Conservation (phyloP, 2,329 filamentous ascomycete genomes). For the Pseudonectria foliicola region DNA sequence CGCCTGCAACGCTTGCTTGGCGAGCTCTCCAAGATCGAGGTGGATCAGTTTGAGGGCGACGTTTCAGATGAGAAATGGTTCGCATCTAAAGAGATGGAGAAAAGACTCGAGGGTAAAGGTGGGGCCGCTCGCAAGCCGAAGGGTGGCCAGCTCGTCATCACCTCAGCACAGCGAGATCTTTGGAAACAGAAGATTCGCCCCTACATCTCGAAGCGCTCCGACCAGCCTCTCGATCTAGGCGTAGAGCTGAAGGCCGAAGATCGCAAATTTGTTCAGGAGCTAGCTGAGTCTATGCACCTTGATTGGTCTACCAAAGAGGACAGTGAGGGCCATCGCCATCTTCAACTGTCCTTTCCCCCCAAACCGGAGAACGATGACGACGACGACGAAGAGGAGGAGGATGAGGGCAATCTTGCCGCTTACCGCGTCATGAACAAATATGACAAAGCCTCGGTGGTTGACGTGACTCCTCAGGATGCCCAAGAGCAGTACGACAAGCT, state of each 20-base stretch:
- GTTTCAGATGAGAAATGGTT: slow-evolving; percentile 87
- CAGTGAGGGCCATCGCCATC: slow-evolving; percentile 46
- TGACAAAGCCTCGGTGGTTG: slow-evolving; percentile 80
- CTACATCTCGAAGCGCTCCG: slow-evolving; percentile 65
- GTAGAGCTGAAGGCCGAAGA: slow-evolving; percentile 69
- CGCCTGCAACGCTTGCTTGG: slow-evolving; percentile 71
- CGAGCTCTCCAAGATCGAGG: slow-evolving; percentile 81
- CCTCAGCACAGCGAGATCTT: slow-evolving; percentile 71
- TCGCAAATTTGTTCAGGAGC: slow-evolving; percentile 85
- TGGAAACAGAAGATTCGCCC: slow-evolving; percentile 75
- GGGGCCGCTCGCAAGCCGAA: slow-evolving; percentile 47
- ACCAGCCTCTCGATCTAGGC: slow-evolving; percentile 65
- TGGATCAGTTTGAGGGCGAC: slow-evolving; percentile 87
- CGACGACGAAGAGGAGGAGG: slow-evolving; percentile 37
- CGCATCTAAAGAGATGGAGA: slow-evolving; percentile 72
- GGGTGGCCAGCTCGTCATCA: slow-evolving; percentile 61
- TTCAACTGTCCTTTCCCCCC: slow-evolving; percentile 43
- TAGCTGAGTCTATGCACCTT: slow-evolving; percentile 58
- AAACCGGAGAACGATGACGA: slow-evolving; percentile 56
- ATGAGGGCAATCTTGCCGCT: slow-evolving; percentile 80
- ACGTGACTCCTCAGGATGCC: slow-evolving; percentile 71
- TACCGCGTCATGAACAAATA: slow-evolving; percentile 82
- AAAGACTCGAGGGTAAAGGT: slow-evolving; percentile 52
- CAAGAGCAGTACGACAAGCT: slow-evolving; percentile 72
- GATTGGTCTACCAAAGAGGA: slow-evolving; percentile 53